Evolutionary conservation across 2,329 filamentous ascomycete species (phyloP).

Genomic region (Aureobasidium leucospermi): DNA sequence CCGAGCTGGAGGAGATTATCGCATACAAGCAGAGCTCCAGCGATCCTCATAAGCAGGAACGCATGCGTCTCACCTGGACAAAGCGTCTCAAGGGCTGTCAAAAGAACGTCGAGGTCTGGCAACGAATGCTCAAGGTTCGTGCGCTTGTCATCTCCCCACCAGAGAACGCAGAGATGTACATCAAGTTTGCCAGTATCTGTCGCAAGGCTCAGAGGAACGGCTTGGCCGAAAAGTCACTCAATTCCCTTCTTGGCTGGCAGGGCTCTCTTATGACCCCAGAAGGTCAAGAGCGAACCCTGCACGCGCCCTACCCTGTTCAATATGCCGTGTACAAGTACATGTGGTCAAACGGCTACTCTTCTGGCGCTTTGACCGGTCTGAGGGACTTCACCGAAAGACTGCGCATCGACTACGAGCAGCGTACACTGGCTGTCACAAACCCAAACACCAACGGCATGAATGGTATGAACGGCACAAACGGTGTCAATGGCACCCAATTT

Average conservation of each 20-base stretch:
- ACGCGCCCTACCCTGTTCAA: slow-evolving; percentile 68
- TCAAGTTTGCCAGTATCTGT: slow-evolving; percentile 97
- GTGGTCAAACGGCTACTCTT: slow-evolving; percentile 74
- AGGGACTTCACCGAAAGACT: slow-evolving; percentile 55
- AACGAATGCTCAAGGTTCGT: slow-evolving; percentile 91
- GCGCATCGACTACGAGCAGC: slow-evolving; percentile 49
- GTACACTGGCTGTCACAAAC: slow-evolving; percentile 26
- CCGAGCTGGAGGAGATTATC: slow-evolving; percentile 96
- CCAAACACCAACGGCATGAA: slow-evolving; percentile 35
- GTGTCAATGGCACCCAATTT: slow-evolving; percentile 32
- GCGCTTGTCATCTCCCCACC: slow-evolving; percentile 83
- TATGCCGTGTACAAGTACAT: slow-evolving; percentile 98
- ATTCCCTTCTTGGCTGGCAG: slow-evolving; percentile 67
- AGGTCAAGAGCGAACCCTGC: slow-evolving; percentile 42
- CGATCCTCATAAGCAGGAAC: slow-evolving; percentile 78
- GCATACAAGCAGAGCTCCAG: slow-evolving; percentile 83
- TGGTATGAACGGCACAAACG: slow-evolving; percentile 35
- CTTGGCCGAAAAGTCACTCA: slow-evolving; percentile 88
- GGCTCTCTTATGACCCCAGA: slow-evolving; percentile 48
- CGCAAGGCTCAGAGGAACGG: slow-evolving; percentile 93
- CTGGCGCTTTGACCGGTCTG: slow-evolving; percentile 52
- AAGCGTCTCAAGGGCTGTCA: slow-evolving; percentile 90
- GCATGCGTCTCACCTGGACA: slow-evolving; percentile 92
- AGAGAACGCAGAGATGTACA: slow-evolving; percentile 98
- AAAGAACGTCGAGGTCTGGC: slow-evolving; percentile 96